Percentiles rank a stretch among this genome's conserved stretches.
Conservation (phyloP, 768 basidiomycete species). For the Phaeolepiota aurea region DNA sequence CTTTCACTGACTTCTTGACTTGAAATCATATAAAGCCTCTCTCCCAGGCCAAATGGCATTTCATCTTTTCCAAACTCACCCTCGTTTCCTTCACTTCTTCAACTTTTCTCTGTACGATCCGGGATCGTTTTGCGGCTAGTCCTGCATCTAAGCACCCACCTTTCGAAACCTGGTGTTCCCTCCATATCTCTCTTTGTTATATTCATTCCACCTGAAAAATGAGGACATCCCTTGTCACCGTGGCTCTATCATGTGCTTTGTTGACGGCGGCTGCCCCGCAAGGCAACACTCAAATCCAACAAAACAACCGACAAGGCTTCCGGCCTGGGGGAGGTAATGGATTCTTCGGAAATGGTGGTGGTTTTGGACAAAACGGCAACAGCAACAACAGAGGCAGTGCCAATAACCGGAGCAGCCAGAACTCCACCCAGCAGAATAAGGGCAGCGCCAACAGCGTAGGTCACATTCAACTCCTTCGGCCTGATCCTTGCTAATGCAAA, state of each 20-base stretch:
- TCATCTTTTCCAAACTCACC: constrained; percentile 6
- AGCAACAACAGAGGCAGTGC: constrained; percentile 4
- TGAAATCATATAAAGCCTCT: too few relatives aligned
- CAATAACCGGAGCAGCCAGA: not conserved
- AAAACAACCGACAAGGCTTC: not conserved
- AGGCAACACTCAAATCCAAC: too few relatives aligned
- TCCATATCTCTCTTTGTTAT: constrained; percentile 18
- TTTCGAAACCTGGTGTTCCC: constrained; percentile 47
- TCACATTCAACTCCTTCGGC: constrained; percentile 5
- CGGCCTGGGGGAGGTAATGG: not conserved
- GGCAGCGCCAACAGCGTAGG: constrained; percentile 6
- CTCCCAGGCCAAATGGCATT: too few relatives aligned
- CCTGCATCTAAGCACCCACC: constrained; percentile 30
- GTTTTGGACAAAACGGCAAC: not conserved
- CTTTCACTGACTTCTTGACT: too few relatives aligned
- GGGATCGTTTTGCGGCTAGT: constrained; percentile 29
- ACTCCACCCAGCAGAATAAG: not conserved
- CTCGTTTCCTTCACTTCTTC: constrained; percentile 6
- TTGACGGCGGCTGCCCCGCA: not conserved
- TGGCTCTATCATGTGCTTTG: not conserved
- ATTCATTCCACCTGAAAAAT: constrained; percentile 14
- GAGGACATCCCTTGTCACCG: constrained; percentile 13
- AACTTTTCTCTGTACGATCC: constrained; percentile 12
- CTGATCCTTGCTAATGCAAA: constrained; percentile 3
- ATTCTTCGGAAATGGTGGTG: not conserved